These are phyloP conservation scores for Prillingera fragicola DNA, from an alignment of 1,284 basidiomycete species.

Conservation along the genomic window DNA sequence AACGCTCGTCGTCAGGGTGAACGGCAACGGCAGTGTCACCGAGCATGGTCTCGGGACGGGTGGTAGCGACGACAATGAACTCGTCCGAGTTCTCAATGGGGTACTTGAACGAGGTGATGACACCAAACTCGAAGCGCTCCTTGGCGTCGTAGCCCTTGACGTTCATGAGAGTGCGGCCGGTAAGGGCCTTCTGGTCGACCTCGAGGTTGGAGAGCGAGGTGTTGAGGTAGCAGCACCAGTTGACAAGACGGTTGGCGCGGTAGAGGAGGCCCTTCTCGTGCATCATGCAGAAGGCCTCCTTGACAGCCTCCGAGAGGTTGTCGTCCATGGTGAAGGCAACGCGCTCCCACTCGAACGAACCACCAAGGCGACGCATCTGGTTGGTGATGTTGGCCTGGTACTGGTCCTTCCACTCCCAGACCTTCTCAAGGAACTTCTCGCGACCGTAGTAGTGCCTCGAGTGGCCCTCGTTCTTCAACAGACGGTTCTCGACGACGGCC, in stretches of 20 bases:
- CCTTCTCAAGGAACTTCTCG: slow-evolving; percentile 84
- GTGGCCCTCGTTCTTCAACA: slow-evolving; percentile 77
- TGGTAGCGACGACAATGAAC: slow-evolving; percentile 89
- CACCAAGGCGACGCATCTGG: slow-evolving; percentile 84
- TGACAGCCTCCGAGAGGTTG: slow-evolving; percentile 74
- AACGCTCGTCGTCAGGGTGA: slow-evolving; percentile 89
- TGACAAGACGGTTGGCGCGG: slow-evolving; percentile 93
- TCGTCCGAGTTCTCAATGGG: slow-evolving; percentile 77
- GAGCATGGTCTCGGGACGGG: slow-evolving; percentile 97
- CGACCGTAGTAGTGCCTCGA: slow-evolving; percentile 91
- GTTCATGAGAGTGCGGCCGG: slow-evolving; percentile 76
- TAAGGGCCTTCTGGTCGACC: slow-evolving; percentile 92
- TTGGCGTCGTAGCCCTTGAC: slow-evolving; percentile 93
- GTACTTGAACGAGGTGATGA: slow-evolving; percentile 93
- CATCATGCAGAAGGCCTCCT: slow-evolving; percentile 84
- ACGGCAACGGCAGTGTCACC: slow-evolving; percentile 97
- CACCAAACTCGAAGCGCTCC: slow-evolving; percentile 96
- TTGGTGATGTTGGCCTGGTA: slow-evolving; percentile 88
- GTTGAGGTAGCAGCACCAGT: slow-evolving; percentile 96
- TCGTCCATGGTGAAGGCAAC: slow-evolving; percentile 95
- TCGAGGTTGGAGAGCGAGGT: slow-evolving; percentile 96
- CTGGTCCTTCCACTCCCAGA: slow-evolving; percentile 98
- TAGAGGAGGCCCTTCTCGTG: slow-evolving; percentile 93
- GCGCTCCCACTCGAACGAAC: slow-evolving; percentile 89
- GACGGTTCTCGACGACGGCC: slow-evolving; percentile 90